Base-by-base conservation (phyloP, 2,329 filamentous ascomycete genomes). In the Elsinoe ampelina region DNA sequence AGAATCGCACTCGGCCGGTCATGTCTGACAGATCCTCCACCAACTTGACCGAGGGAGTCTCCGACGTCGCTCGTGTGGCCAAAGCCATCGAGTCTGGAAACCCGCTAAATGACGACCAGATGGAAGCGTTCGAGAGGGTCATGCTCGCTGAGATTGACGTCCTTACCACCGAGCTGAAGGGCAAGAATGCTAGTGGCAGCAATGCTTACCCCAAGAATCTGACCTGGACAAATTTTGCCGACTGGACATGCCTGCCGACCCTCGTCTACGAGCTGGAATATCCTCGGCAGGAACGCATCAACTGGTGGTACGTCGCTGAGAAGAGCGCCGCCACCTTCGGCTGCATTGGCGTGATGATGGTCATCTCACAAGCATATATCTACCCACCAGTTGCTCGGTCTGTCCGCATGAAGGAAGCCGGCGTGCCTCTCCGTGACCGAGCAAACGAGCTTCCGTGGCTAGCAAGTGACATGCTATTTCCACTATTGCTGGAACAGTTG, bases 251-350 rank as follows among this genome's bases (percentile, higher is more conserved):
- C 42, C 75, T 91, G 8, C 87, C 87, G 2, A 91, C 87, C 0
- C 73, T 90, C 3, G 85, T 90, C 12, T 92, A 91, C 67, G 87
- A 92, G 67, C 77, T 87, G 43, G 83, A 87, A 63, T 91, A 91
- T 64, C 87, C 87, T 1, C 79, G 85, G n/a, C 77, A 80, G 42
- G 80, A 87, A 15, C 74, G 69, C 3, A 85, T 88, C 61, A 83
- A 86, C 69, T 89, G 86, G 86, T 75, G 73, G 61, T 91, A 91
- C 64, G 85, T 89, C 3, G 77, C 79, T 5, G 87, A 91, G 68
- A 91, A 91, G 68, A 72, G 77, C 1, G 75, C 77, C 1, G 87
- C 87, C 1, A 85, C 83, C 13, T 80, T 90, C 58, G 87, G 87
- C 5, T 76, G 87, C 57, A 80, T 90, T 38, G 83, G 85, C 64